Base-by-base conservation (phyloP, 2,329 filamentous ascomycete species). In the Aspergillus bombycis region DNA sequence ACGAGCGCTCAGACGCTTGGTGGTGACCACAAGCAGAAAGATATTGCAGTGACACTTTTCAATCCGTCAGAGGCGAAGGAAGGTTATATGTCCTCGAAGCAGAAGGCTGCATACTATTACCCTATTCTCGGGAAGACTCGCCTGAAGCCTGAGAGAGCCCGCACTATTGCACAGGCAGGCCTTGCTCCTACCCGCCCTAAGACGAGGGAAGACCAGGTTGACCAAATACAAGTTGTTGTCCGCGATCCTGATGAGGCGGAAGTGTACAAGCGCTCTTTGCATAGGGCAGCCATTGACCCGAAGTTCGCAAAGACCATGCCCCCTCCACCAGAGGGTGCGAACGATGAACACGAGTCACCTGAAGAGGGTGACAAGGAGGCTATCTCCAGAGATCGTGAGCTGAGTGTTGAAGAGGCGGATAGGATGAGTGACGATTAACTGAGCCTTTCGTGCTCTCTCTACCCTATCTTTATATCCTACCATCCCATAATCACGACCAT, bases 31-130 rank as follows among this genome's bases (percentile, higher is more conserved):
- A 81, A 81, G 36, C 87, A 85, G 68, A 83, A 81, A 63, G 85
- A 88, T 60, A 79, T 89, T 38, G 87, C 85, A 2, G 61, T 90
- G 56, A 84, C 86, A 0, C 74, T 90, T 38, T 85, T 87, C 70
- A 83, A 89, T 67, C 80, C 82, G 0, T 79, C 67, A 19, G 69
- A 76, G 54, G 66, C 67, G 21, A 70, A 73, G 32, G 66, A 67
- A 50, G 54, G 63, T 28, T 19, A 52, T 34, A 12, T 46, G 32
- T 67, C 70, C 9, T 68, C 72, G 23, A 80, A 78, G 62, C 78
- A 79, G 57, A 85, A 84, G 70, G 87, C 80, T 1, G 87, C 87
- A 16, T 89, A 88, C 73, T 87, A 87, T 72, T 89, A 89, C 65
- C 86, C 87, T 0, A 84, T 89, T 60, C 75, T 83, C 23, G 83